A percentile compares a stretch with the other conserved stretches of the same genome.
phyloP scores from a whole-genome alignment of 2,329 filamentous ascomycete genomes.

The Diaporthe citriasiana region DNA sequence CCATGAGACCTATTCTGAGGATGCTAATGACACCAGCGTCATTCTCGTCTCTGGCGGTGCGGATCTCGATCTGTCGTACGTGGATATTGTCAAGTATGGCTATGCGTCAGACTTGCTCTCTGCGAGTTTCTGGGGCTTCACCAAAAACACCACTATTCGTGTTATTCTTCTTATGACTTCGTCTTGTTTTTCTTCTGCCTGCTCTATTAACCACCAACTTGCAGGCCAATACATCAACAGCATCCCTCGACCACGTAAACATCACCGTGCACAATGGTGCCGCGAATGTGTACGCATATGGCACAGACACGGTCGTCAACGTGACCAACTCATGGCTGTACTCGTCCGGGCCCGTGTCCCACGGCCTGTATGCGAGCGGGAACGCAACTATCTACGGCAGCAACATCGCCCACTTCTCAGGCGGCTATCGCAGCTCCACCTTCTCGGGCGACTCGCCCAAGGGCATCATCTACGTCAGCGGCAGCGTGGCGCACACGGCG shows the following conservation, averaged over 20 bases:
- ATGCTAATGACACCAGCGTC: slow-evolving; percentile 45
- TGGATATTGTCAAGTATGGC: slow-evolving; percentile 49
- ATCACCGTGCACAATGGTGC: slow-evolving; percentile 53
- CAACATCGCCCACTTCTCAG: slow-evolving; percentile 49
- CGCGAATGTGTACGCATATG: slow-evolving; percentile 51
- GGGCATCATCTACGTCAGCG: slow-evolving; percentile 49
- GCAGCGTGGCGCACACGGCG: slow-evolving; percentile 49
- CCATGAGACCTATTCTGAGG: slow-evolving; percentile 14
- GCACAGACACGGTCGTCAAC: slow-evolving; percentile 48
- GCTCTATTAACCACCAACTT: slow-evolving; percentile 25
- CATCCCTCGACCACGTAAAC: slow-evolving; percentile 48
- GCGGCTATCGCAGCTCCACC: slow-evolving; percentile 50
- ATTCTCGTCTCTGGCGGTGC: slow-evolving; percentile 42
- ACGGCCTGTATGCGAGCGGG: slow-evolving; percentile 52
- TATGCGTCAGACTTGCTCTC: slow-evolving; percentile 47
- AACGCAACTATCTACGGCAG: slow-evolving; percentile 49
- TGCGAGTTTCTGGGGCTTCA: slow-evolving; percentile 43
- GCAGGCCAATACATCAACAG: slow-evolving; percentile 47
- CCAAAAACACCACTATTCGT: too few species aligned
- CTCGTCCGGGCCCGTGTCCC: slow-evolving; percentile 50
- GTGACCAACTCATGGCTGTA: slow-evolving; percentile 50
- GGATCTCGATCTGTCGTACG: slow-evolving; percentile 47
- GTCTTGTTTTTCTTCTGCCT: not conserved
- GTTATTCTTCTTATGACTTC: not conserved
- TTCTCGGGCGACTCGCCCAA: slow-evolving; percentile 51